A percentile compares a stretch with the other conserved stretches of the same genome.
Evolutionary conservation across 257 asterid species (phyloP).

Genomic region (Cinchona pubescens): DNA sequence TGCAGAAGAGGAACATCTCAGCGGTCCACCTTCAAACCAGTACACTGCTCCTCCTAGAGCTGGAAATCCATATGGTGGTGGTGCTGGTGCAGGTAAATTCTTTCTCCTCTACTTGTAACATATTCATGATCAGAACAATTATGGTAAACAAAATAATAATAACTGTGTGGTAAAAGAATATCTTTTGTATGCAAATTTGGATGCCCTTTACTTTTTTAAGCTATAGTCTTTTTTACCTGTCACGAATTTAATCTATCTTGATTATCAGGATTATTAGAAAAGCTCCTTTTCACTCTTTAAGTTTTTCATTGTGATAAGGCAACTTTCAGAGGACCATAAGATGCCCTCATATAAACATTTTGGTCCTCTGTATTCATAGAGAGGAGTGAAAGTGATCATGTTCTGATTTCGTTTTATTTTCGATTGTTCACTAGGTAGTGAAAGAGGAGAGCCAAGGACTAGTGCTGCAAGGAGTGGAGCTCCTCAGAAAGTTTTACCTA

Average conservation of each 20-base stretch:
- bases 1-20: constrained; percentile 59
- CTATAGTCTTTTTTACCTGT: background rate
- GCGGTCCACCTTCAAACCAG: constrained; percentile 66
- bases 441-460: constrained; percentile 71
- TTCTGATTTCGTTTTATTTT: background rate
- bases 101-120: background rate
- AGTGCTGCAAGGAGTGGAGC: constrained; percentile 67
- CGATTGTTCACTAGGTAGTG: constrained; percentile 40
- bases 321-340: too few relatives aligned
- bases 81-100: constrained; percentile 50
- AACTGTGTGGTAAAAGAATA: background rate
- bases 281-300: too few relatives aligned
- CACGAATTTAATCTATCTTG: background rate
- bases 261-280: too few relatives aligned
- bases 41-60: constrained; percentile 62
- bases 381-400: background rate
- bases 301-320: background rate
- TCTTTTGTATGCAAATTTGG: background rate
- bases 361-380: background rate
- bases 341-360: too few relatives aligned
- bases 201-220: background rate
- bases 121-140: background rate
- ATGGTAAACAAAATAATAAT: too few relatives aligned
- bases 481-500: constrained; percentile 60
- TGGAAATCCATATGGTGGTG: constrained; percentile 48